phyloP scores from a whole-genome alignment of 164 flowering plant genomes.

The Annona cherimola region DNA sequence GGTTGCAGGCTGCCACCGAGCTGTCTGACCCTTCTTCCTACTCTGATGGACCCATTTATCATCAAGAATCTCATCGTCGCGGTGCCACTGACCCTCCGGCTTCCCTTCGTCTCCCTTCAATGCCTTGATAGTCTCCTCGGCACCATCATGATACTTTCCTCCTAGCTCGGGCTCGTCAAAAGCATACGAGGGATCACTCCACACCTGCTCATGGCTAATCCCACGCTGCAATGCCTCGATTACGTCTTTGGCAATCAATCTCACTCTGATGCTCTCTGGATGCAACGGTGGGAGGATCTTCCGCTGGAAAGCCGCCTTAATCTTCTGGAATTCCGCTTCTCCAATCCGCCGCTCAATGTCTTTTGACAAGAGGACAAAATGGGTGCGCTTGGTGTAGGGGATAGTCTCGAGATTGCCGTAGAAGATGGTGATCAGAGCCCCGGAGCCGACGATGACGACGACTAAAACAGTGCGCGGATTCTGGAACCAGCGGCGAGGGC shows the following conservation, averaged over 20 bases:
- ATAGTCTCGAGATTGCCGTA: conserved; percentile 73
- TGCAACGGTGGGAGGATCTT: conserved; percentile 79
- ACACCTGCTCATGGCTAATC: conserved; percentile 49
- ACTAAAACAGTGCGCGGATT: conserved; percentile 50
- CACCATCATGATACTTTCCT: conserved; percentile 1
- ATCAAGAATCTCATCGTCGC: conserved; percentile 76
- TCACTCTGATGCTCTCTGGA: conserved; percentile 74
- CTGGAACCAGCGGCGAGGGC: conserved; percentile 58
- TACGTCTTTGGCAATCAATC: conserved; percentile 67
- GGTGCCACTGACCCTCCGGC: conserved; percentile 39
- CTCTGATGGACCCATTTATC: conserved; percentile 77
- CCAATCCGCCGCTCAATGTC: conserved; percentile 59
- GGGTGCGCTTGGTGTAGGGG: conserved; percentile 77
- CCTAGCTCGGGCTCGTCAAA: conserved; percentile 13
- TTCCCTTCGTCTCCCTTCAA: conserved; percentile 29
- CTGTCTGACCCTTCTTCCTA: conserved; percentile 47
- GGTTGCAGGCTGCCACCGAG: conserved; percentile 36
- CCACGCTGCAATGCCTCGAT: conserved; percentile 79
- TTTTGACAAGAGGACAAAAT: conserved; percentile 70
- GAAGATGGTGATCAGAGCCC: conserved; percentile 52
- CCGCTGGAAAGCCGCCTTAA: conserved; percentile 52
- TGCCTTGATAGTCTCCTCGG: conserved; percentile 28
- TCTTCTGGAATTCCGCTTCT: conserved; percentile 49
- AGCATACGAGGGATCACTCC: conserved; percentile 68
- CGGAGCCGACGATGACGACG: conserved; percentile 52